Conservation (phyloP, 495 filamentous ascomycete species). For the Podospora pseudoanserina region DNA sequence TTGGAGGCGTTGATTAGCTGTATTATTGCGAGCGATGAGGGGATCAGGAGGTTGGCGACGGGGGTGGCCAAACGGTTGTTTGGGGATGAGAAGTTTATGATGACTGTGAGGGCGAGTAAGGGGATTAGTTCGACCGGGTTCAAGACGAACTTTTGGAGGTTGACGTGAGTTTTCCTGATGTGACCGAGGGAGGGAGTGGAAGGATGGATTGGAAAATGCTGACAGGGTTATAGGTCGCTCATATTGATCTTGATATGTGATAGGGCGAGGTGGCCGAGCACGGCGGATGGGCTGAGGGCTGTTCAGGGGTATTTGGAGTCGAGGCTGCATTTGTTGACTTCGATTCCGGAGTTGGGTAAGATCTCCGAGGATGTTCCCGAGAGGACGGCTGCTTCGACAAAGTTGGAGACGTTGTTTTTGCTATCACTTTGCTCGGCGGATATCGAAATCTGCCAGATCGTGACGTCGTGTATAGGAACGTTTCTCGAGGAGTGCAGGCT, state of each 20-base stretch:
- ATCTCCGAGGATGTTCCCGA: slow-evolving; percentile 50
- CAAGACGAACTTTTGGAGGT: slow-evolving; percentile 49
- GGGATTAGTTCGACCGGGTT: slow-evolving; percentile 40
- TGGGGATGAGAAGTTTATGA: slow-evolving; percentile 36
- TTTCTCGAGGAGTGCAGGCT: slow-evolving; percentile 57
- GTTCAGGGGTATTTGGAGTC: slow-evolving; percentile 53
- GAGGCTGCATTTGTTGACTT: slow-evolving; percentile 43
- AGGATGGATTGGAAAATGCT: slow-evolving; percentile 12
- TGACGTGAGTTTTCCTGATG: slow-evolving; percentile 32
- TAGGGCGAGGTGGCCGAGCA: slow-evolving; percentile 39
- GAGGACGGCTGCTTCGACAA: slow-evolving; percentile 44
- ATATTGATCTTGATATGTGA: slow-evolving; percentile 51
- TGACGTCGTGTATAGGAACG: slow-evolving; percentile 59
- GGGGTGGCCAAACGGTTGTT: slow-evolving; percentile 48
- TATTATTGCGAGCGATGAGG: slow-evolving; percentile 49
- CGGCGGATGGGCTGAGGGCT: slow-evolving; percentile 41
- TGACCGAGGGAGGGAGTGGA: no score
- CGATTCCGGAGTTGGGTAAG: slow-evolving; percentile 49
- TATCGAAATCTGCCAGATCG: slow-evolving; percentile 58
- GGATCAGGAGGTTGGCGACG: slow-evolving; percentile 43
- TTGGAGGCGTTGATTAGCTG: slow-evolving; percentile 51
- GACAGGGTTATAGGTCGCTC: slow-evolving; percentile 38
- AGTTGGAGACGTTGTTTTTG: slow-evolving; percentile 57
- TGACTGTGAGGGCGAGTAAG: slow-evolving; percentile 37
- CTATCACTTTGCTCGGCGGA: slow-evolving; percentile 61